These are phyloP conservation scores for Sporothrix curviconia DNA, from an alignment of 2,329 filamentous ascomycete genomes.

Conservation along the genomic window DNA sequence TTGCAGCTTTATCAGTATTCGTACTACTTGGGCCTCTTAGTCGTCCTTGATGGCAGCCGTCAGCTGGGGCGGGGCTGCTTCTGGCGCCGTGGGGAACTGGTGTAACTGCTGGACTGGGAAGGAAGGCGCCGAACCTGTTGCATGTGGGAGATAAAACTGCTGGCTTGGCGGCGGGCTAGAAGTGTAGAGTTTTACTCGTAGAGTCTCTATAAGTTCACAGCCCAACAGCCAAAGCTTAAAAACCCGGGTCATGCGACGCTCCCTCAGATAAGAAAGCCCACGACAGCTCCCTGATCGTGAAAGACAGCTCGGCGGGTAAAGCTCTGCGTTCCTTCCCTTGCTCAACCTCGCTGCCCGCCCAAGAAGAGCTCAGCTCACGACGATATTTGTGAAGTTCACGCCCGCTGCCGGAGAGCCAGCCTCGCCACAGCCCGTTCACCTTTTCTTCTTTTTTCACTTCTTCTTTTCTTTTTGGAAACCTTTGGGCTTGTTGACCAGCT, in stretches of 20 bases:
- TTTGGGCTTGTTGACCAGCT: too few relatives aligned
- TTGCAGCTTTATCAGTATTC: constrained; percentile 9
- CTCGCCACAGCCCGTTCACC: too few relatives aligned
- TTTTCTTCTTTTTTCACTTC: too few relatives aligned
- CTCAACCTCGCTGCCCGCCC: too few relatives aligned
- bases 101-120: constrained; percentile 7
- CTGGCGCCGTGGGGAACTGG: constrained; percentile 8
- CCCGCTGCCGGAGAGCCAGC: too few relatives aligned
- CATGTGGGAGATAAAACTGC: constrained; percentile 1
- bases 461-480: neutral
- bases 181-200: neutral
- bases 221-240: constrained; percentile 3
- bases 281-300: neutral
- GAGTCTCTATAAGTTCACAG: neutral
- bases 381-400: too few relatives aligned
- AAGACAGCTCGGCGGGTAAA: neutral
- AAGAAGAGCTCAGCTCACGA: too few relatives aligned
- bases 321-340: neutral
- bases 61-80: neutral
- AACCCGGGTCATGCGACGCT: constrained; percentile 11
- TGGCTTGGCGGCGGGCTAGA: constrained; percentile 4
- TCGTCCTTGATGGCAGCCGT: neutral
- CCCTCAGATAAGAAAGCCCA: constrained; percentile 9
- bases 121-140: neutral
- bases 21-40: constrained; percentile 2